Conservation (phyloP, 805 yeast genomes). For the Myxozyma neglecta region DNA sequence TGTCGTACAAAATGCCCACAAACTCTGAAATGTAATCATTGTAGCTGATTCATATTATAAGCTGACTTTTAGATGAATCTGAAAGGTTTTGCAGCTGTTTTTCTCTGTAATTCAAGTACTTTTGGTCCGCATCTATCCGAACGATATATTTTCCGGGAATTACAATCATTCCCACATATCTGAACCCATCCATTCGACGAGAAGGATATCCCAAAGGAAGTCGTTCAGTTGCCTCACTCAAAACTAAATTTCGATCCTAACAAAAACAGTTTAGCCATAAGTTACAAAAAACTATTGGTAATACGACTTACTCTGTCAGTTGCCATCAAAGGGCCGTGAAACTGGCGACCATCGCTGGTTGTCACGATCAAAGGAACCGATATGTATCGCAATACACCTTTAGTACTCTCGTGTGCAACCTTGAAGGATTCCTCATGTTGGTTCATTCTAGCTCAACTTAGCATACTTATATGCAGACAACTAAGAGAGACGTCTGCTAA, state of each 20-base stretch:
- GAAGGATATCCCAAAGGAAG: conserved; percentile 18
- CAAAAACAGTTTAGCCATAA: not conserved
- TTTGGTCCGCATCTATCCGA: conserved; percentile 19
- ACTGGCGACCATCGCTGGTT: conserved; percentile 29
- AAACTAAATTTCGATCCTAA: conserved; percentile 28
- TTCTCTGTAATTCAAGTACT: not conserved
- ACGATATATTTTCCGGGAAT: conserved; percentile 29
- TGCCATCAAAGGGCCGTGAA: conserved; percentile 28
- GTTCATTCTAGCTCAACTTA: not conserved
- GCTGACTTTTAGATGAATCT: not conserved
- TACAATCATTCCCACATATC: conserved; percentile 32
- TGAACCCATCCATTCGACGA: conserved; percentile 10
- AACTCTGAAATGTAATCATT: not conserved
- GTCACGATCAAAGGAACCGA: conserved; percentile 18
- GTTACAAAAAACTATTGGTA: not conserved
- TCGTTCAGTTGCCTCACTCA: conserved; percentile 29
- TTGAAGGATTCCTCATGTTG: not conserved
- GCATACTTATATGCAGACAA: too few relatives aligned
- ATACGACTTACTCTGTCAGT: conserved; percentile 29
- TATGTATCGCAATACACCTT: conserved; percentile 38
- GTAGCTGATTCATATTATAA: not conserved
- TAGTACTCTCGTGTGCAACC: not conserved
- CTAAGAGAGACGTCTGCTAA: too few relatives aligned
- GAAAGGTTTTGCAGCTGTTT: not conserved
- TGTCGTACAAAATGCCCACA: too few relatives aligned